Conservation (phyloP, 768 basidiomycete genomes). For the Suillus placidus region DNA sequence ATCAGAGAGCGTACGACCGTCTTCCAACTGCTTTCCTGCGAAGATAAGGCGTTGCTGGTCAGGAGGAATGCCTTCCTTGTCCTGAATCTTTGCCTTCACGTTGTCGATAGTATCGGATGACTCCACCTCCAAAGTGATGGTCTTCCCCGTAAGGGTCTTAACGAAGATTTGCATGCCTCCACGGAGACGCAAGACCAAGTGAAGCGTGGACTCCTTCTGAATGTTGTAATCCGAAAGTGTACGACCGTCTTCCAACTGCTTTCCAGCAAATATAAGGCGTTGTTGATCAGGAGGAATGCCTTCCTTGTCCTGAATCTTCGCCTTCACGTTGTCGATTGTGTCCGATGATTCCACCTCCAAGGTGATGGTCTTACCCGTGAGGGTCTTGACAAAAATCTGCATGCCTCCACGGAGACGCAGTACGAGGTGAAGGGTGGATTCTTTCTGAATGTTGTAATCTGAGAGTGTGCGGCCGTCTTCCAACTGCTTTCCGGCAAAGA, state of each 20-base stretch:
- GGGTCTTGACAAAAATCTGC: slow-evolving; percentile 89
- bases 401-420: slow-evolving; percentile 88
- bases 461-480: slow-evolving; percentile 90
- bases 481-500: slow-evolving; percentile 91
- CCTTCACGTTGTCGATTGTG: slow-evolving; percentile 90
- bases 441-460: slow-evolving; percentile 92
- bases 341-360: slow-evolving; percentile 92
- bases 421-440: slow-evolving; percentile 74
- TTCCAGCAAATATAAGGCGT: slow-evolving; percentile 90
- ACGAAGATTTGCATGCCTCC: slow-evolving; percentile 76
- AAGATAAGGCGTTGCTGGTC: slow-evolving; percentile 82
- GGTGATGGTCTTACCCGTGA: slow-evolving; percentile 92
- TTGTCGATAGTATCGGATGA: slow-evolving; percentile 78
- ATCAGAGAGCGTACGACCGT: slow-evolving; percentile 76
- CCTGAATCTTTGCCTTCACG: slow-evolving; percentile 77
- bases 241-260: slow-evolving; percentile 93
- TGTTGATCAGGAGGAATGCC: slow-evolving; percentile 86
- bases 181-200: slow-evolving; percentile 72
- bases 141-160: slow-evolving; percentile 76
- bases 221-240: slow-evolving; percentile 84
- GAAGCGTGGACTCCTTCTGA: slow-evolving; percentile 81
- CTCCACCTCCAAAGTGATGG: slow-evolving; percentile 76
- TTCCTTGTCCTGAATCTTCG: slow-evolving; percentile 83
- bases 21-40: slow-evolving; percentile 79
- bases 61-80: slow-evolving; percentile 80